Percentiles rank a stretch among this genome's conserved stretches.
Evolutionary conservation across 306 rosid species (phyloP).

Genomic region (Fagus crenata): DNA sequence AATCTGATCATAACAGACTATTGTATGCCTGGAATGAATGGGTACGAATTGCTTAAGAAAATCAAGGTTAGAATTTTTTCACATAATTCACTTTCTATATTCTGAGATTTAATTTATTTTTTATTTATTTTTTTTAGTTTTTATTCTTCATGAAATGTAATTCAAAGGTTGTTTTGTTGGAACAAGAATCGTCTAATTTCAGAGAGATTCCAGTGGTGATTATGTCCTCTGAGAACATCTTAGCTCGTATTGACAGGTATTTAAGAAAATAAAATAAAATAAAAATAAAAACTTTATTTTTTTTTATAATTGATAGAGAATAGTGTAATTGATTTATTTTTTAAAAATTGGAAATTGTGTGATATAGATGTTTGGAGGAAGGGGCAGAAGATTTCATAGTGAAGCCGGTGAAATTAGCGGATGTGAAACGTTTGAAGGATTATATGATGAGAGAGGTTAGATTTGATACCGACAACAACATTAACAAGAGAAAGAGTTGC

Average conservation of each 20-base stretch:
- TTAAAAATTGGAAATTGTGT: no score
- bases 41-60: slow-evolving; percentile 87
- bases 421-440: no score
- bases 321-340: no score
- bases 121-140: neutral
- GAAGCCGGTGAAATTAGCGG: no score
- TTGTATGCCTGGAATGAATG: slow-evolving; percentile 99
- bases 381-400: no score
- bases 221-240: slow-evolving; percentile 91
- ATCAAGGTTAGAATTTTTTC: slow-evolving; percentile 54
- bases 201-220: slow-evolving; percentile 87
- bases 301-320: neutral
- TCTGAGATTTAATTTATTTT: neutral
- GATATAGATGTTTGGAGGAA: no score
- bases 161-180: neutral
- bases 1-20: slow-evolving; percentile 95
- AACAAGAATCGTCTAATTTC: slow-evolving; percentile 74
- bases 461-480: slow-evolving; percentile 25
- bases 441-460: slow-evolving; percentile 52
- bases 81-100: neutral
- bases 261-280: neutral
- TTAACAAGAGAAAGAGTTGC: slow-evolving; percentile 72
- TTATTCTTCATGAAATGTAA: no score
- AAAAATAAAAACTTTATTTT: no score
- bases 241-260: slow-evolving; percentile 91